Evolutionary conservation across 1,284 basidiomycete species (phyloP).

Genomic region (Gyrodon tennesseensis): DNA sequence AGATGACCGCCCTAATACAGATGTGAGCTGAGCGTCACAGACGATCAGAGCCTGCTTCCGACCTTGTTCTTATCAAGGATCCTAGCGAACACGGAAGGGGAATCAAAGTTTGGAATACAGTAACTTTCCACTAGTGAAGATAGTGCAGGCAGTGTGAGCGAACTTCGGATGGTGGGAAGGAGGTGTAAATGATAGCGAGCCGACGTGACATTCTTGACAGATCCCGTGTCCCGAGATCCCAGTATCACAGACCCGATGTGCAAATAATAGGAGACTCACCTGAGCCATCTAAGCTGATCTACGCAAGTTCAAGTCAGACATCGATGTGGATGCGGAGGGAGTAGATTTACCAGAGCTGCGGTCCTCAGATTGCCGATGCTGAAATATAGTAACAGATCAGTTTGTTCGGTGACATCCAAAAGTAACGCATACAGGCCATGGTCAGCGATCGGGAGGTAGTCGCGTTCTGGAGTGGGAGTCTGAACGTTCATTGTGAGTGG

Average conservation of each 20-base stretch:
- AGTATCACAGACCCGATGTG: neutral
- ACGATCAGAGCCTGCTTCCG: conserved; percentile 8
- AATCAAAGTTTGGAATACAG: conserved; percentile 92
- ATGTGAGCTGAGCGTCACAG: conserved; percentile 13
- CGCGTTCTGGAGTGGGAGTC: conserved; percentile 45
- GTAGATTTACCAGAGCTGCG: conserved; percentile 62
- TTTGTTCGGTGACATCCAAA: conserved; percentile 29
- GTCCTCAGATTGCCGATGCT: conserved; percentile 81
- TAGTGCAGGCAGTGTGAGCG: conserved; percentile 12
- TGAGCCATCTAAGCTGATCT: conserved; percentile 78
- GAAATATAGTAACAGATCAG: conserved; percentile 21
- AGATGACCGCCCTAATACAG: conserved; percentile 83
- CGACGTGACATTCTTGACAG: neutral
- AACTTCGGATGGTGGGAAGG: neutral
- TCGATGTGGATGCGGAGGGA: conserved; percentile 5
- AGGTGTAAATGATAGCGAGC: neutral
- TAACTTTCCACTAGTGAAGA: conserved; percentile 73
- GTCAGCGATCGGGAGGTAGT: conserved; percentile 67
- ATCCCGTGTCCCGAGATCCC: neutral
- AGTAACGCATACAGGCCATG: conserved; percentile 61
- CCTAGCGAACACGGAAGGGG: conserved; percentile 84
- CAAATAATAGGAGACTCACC: conserved; percentile 49
- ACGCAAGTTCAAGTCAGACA: conserved; percentile 18
- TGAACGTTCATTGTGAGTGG: conserved; percentile 44
- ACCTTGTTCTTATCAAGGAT: conserved; percentile 82